These are phyloP conservation scores for Podila clonocystis DNA, from an alignment of 192 early-diverging fungal species.

Conservation along the genomic window DNA sequence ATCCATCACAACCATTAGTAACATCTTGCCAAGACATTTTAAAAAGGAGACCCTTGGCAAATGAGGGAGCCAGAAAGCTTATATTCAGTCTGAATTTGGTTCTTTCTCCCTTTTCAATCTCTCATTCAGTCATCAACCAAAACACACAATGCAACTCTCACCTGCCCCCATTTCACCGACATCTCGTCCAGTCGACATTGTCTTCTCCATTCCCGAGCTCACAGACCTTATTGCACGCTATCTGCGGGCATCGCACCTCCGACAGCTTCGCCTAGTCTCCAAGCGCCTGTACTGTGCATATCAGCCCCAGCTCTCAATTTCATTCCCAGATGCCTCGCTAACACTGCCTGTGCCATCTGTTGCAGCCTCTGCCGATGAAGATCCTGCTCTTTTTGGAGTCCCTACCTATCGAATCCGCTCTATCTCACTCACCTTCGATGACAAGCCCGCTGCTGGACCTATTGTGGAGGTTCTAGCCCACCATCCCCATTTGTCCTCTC, in stretches of 20 bases:
- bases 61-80: too few relatives aligned
- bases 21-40: too few relatives aligned
- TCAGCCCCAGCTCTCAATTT: background rate
- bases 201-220: slow-evolving; percentile 36
- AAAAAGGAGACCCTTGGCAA: too few relatives aligned
- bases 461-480: background rate
- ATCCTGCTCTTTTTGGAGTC: background rate
- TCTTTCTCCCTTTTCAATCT: too few relatives aligned
- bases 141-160: background rate
- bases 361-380: background rate
- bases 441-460: background rate
- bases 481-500: background rate
- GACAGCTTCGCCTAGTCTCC: slow-evolving; percentile 8
- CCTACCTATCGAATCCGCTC: background rate
- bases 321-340: background rate
- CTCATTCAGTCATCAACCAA: too few relatives aligned
- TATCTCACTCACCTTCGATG: background rate
- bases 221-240: slow-evolving; percentile 1
- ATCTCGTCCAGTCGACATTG: background rate
- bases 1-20: too few relatives aligned
- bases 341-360: background rate
- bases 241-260: slow-evolving; percentile 4
- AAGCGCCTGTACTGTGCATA: slow-evolving; percentile 5
- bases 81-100: too few relatives aligned
- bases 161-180: background rate